Evolutionary conservation across 148 eudicot species (phyloP).

Genomic region (Chenopodium quinoa): DNA sequence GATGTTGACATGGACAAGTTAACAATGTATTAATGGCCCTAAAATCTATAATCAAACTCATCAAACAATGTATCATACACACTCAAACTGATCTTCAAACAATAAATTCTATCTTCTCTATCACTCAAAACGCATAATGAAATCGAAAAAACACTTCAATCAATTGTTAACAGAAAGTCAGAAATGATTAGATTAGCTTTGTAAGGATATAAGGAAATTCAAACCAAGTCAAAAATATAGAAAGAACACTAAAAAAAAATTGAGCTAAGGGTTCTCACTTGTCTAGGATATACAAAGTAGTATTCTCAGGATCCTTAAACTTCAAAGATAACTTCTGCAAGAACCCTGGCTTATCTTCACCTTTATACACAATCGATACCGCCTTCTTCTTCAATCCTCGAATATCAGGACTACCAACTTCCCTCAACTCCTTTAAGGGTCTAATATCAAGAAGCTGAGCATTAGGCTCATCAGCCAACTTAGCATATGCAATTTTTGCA

Average conservation of each 20-base stretch:
- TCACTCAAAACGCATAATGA: background rate
- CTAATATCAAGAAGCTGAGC: constrained; percentile 90
- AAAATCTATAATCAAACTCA: background rate
- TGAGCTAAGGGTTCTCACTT: constrained; percentile 54
- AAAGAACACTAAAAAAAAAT: background rate
- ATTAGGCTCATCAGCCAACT: constrained; percentile 65
- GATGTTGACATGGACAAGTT: background rate
- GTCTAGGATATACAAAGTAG: constrained; percentile 86
- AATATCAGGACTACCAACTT: constrained; percentile 73
- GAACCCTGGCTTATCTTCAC: constrained; percentile 81
- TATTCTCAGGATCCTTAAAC: constrained; percentile 85
- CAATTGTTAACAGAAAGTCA: too few species aligned
- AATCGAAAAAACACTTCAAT: background rate
- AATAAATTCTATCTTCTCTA: background rate
- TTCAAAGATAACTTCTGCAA: constrained; percentile 81
- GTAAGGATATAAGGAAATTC: background rate
- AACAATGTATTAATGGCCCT: background rate
- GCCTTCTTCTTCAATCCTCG: constrained; percentile 71
- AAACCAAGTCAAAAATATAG: background rate
- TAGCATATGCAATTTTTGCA: constrained; percentile 71
- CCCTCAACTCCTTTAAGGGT: constrained; percentile 47
- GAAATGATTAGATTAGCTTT: too few species aligned
- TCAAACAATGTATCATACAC: constrained; percentile 5
- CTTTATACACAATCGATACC: constrained; percentile 57
- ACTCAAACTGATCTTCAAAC: background rate